These are phyloP conservation scores for Mycosphaerelloides madeirae DNA, from an alignment of 2,329 filamentous ascomycete species.

Conservation along the genomic window DNA sequence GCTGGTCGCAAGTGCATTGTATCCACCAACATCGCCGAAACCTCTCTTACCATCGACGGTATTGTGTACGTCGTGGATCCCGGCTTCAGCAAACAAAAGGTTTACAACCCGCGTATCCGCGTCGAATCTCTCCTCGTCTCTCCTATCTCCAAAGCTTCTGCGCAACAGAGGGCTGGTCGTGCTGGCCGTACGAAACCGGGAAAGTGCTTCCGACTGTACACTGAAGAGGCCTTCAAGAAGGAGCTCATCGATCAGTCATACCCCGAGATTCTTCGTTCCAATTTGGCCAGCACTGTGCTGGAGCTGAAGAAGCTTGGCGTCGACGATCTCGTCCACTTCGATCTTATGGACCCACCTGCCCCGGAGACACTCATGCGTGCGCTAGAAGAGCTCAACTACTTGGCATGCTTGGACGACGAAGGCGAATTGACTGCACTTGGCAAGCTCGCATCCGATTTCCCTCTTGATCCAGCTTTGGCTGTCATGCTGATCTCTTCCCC, in stretches of 20 bases:
- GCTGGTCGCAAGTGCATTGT: constrained; percentile 93
- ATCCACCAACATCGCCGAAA: constrained; percentile 97
- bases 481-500: constrained; percentile 98
- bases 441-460: constrained; percentile 86
- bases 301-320: constrained; percentile 97
- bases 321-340: constrained; percentile 94
- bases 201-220: constrained; percentile 97
- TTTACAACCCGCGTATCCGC: constrained; percentile 94
- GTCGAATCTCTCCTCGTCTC: constrained; percentile 97
- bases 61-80: constrained; percentile 99
- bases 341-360: constrained; percentile 96
- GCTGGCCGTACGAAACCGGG: constrained; percentile 96
- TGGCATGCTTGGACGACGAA: constrained; percentile 93
- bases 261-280: constrained; percentile 90
- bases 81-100: constrained; percentile 98
- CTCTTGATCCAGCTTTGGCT: constrained; percentile 85
- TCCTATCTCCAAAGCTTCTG: constrained; percentile 94
- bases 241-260: constrained; percentile 97
- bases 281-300: constrained; percentile 88
- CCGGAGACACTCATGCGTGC: constrained; percentile 98
- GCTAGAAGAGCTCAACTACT: constrained; percentile 93
- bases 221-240: constrained; percentile 92
- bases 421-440: constrained; percentile 86
- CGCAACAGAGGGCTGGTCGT: constrained; percentile 96
- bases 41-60: constrained; percentile 93